phyloP scores from a whole-genome alignment of 2,329 filamentous ascomycete species.

The Diplodia intermedia region DNA sequence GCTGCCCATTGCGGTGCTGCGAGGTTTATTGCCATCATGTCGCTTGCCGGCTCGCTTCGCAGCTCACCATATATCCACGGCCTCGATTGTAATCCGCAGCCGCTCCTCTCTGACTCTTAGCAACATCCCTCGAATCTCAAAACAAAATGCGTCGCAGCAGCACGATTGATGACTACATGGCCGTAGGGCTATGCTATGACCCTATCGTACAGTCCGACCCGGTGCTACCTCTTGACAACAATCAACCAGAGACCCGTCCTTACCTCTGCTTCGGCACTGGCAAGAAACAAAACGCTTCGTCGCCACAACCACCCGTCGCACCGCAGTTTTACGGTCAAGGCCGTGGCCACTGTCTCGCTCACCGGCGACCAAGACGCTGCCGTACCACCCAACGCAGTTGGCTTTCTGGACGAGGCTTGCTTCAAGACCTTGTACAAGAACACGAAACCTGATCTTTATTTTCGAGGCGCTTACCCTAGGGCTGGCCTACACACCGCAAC shows the following conservation, averaged over 20 bases:
- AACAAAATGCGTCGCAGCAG: constrained; percentile 19
- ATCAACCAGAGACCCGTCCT: constrained; percentile 22
- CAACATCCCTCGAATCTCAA: constrained; percentile 17
- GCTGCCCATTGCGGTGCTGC: background rate
- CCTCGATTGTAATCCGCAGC: constrained; percentile 11
- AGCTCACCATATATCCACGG: background rate
- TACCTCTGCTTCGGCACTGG: constrained; percentile 6
- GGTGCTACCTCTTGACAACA: constrained; percentile 17
- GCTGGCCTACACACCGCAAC: constrained; percentile 18
- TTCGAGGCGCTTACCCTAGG: constrained; percentile 11
- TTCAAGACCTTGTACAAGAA: constrained; percentile 22
- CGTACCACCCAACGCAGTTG: constrained; percentile 23
- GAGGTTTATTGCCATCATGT: constrained; percentile 17
- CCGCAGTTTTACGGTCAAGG: constrained; percentile 13
- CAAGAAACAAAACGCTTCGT: constrained; percentile 18
- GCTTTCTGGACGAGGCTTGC: constrained; percentile 17
- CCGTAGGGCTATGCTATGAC: constrained; percentile 15
- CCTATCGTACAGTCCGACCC: constrained; percentile 2
- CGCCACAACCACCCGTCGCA: constrained; percentile 23
- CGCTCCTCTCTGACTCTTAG: constrained; percentile 16
- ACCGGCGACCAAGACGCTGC: constrained; percentile 13
- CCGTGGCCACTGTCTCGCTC: constrained; percentile 14
- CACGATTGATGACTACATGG: constrained; percentile 12
- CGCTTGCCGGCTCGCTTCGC: constrained; percentile 19
- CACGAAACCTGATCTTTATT: constrained; percentile 22